Conservation (phyloP, 23 red algal species). For the Pyropia yezoensis region DNA sequence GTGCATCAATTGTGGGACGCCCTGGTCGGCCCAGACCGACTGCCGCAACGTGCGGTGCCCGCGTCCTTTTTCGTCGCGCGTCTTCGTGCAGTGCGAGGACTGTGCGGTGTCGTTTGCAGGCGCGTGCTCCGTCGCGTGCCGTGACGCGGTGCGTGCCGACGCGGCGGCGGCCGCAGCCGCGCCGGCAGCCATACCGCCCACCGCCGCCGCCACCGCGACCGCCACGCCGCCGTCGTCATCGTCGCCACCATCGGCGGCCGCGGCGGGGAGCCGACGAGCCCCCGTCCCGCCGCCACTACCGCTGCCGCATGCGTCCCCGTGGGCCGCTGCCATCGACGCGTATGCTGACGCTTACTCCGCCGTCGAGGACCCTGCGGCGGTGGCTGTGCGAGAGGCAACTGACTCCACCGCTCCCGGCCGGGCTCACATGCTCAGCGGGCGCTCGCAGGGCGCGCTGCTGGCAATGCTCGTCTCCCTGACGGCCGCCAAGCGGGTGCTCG, state of each 20-base stretch:
- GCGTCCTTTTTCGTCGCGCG: constrained; percentile 50
- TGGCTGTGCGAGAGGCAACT: constrained; percentile 16
- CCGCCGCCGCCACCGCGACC: background rate
- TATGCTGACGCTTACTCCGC: constrained; percentile 31
- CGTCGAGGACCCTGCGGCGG: constrained; percentile 1
- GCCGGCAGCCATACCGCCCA: background rate
- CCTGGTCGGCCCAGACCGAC: constrained; percentile 54
- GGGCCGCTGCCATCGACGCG: constrained; percentile 1
- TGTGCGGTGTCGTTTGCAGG: constrained; percentile 47
- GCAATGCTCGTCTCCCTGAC: constrained; percentile 34
- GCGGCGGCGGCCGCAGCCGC: background rate
- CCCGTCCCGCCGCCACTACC: too few relatives aligned
- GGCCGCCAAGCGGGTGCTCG: constrained; percentile 46
- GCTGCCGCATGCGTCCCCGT: background rate
- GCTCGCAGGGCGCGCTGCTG: constrained; percentile 51
- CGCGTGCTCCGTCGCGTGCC: constrained; percentile 41
- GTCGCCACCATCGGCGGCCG: background rate
- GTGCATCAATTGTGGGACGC: constrained; percentile 64
- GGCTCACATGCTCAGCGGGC: constrained; percentile 74
- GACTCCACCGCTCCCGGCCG: constrained; percentile 14
- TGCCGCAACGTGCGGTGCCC: constrained; percentile 68
- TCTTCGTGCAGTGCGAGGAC: constrained; percentile 72
- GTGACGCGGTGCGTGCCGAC: constrained; percentile 1
- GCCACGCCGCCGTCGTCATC: too few relatives aligned
- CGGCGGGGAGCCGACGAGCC: background rate